Evolutionary conservation across 2,329 filamentous ascomycete genomes (phyloP).

Genomic region (Fusarium domesticum): DNA sequence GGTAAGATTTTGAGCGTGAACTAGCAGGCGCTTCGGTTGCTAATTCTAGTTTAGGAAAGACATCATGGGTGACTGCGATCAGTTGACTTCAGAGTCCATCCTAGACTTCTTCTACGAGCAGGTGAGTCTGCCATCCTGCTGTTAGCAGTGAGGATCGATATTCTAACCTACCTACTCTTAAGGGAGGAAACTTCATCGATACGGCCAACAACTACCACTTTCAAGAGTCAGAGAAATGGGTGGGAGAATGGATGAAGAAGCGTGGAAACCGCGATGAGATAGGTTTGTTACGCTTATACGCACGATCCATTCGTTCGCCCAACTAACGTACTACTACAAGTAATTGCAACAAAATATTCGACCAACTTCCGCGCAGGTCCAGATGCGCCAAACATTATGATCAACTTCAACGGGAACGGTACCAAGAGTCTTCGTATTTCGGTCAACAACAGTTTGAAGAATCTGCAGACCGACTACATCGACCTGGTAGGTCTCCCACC

Average conservation of each 20-base stretch:
- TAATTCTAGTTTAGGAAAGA: slow-evolving; percentile 39
- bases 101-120: slow-evolving; percentile 64
- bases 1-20: slow-evolving; percentile 27
- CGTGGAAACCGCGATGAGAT: slow-evolving; percentile 64
- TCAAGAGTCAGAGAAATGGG: slow-evolving; percentile 60
- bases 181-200: slow-evolving; percentile 69
- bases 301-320: neutral
- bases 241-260: slow-evolving; percentile 69
- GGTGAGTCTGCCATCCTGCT: slow-evolving; percentile 29
- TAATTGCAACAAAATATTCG: slow-evolving; percentile 68
- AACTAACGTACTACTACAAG: slow-evolving; percentile 33
- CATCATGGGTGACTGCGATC: slow-evolving; percentile 62
- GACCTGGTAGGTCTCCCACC: slow-evolving; percentile 49
- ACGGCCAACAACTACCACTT: slow-evolving; percentile 67
- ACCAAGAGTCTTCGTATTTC: slow-evolving; percentile 59
- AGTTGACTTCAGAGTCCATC: slow-evolving; percentile 59
- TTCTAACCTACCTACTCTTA: slow-evolving; percentile 13
- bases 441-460: slow-evolving; percentile 54
- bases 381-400: slow-evolving; percentile 42
- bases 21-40: neutral
- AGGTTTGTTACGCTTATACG: slow-evolving; percentile 36
- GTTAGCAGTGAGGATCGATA: neutral
- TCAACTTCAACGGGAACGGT: slow-evolving; percentile 57
- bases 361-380: slow-evolving; percentile 52
- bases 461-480: slow-evolving; percentile 66